phyloP scores from a whole-genome alignment of 495 filamentous ascomycete genomes.

The Bombardia bombarda region DNA sequence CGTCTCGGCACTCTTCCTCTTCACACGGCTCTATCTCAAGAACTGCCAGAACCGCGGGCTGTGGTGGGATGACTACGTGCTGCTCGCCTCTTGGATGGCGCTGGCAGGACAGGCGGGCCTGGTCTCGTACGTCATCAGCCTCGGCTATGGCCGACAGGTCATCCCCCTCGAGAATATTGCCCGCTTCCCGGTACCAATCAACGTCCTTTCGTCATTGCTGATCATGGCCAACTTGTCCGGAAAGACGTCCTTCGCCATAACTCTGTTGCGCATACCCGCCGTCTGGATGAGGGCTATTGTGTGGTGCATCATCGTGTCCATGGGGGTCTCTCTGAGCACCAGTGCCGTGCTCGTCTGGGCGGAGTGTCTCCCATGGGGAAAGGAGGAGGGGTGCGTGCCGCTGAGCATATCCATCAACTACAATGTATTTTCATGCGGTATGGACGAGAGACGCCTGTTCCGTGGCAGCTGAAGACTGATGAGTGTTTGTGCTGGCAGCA shows the following conservation, averaged over 20 bases:
- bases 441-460: background rate
- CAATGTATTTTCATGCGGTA: conserved; percentile 19
- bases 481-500: conserved; percentile 4
- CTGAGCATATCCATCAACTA: conserved; percentile 11
- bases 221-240: conserved; percentile 18
- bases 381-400: conserved; percentile 19
- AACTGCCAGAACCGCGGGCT: conserved; percentile 19
- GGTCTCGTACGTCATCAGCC: conserved; percentile 12
- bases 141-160: conserved; percentile 22
- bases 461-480: conserved; percentile 1
- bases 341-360: conserved; percentile 29
- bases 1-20: conserved; percentile 17
- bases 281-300: conserved; percentile 11
- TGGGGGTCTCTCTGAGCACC: conserved; percentile 25
- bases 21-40: conserved; percentile 22
- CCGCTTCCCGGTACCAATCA: conserved; percentile 9
- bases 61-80: conserved; percentile 26
- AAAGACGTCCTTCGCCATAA: conserved; percentile 25
- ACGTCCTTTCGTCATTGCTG: conserved; percentile 14
- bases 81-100: conserved; percentile 17
- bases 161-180: conserved; percentile 12
- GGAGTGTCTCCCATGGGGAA: conserved; percentile 21
- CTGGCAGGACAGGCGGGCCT: conserved; percentile 9
- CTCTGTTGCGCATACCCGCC: conserved; percentile 13
- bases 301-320: conserved; percentile 20